These are phyloP conservation scores for Marasmius fiardii DNA, from an alignment of 1,284 basidiomycete genomes.

Conservation along the genomic window DNA sequence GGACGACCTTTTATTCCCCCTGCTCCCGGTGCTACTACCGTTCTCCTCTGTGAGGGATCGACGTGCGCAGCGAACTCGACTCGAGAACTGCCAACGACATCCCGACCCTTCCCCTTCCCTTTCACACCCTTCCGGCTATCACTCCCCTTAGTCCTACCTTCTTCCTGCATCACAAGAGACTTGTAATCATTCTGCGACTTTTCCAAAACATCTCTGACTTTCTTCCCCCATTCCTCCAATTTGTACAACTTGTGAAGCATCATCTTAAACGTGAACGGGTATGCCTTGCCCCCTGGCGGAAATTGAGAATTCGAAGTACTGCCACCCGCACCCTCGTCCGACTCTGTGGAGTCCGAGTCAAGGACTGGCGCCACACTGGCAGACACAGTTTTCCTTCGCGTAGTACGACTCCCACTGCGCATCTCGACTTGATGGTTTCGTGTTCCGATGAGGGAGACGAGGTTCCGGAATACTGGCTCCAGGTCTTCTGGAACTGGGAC, in stretches of 20 bases:
- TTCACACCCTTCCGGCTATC: background rate
- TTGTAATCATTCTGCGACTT: constrained; percentile 51
- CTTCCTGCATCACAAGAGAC: constrained; percentile 39
- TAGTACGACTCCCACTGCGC: too few relatives aligned
- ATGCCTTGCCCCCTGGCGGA: constrained; percentile 35
- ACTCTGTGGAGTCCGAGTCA: too few relatives aligned
- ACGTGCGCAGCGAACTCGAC: background rate
- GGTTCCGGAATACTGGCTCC: constrained; percentile 40
- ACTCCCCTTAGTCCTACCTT: constrained; percentile 17
- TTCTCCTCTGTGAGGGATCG: background rate
- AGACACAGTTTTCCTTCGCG: constrained; percentile 27
- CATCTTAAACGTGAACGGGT: constrained; percentile 61
- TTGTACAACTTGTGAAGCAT: constrained; percentile 64
- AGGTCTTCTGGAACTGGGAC: constrained; percentile 40
- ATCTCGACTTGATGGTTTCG: constrained; percentile 9
- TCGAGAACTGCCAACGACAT: background rate
- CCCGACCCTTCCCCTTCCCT: background rate
- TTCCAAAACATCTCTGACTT: constrained; percentile 52
- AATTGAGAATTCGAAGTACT: constrained; percentile 26
- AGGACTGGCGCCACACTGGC: too few relatives aligned
- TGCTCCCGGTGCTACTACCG: background rate
- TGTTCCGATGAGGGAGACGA: constrained; percentile 34
- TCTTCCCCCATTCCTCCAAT: constrained; percentile 55
- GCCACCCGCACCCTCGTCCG: too few relatives aligned
- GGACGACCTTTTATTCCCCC: constrained; percentile 20